These are phyloP conservation scores for Acanthamoeba culbertsoni DNA, from an alignment of 208 protist genomes.

Conservation along the genomic window DNA sequence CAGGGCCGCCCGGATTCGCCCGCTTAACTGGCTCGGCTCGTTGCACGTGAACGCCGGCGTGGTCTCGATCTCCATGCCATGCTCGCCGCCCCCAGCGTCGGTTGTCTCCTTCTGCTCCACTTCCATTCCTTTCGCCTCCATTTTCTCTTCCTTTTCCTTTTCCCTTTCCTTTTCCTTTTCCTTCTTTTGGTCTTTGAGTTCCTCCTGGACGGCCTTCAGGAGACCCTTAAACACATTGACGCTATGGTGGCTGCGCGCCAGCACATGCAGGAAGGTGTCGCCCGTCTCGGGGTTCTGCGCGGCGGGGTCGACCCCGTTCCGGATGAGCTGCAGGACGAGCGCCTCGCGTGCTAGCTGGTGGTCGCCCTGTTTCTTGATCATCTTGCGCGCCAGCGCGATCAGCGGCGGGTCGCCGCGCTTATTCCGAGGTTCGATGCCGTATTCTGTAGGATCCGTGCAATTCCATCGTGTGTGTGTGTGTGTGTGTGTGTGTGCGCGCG, in stretches of 20 bases:
- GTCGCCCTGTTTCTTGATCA: neutral
- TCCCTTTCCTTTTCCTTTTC: neutral
- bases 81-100: neutral
- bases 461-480: too few relatives aligned
- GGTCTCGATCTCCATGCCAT: neutral
- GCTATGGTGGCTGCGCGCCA: neutral
- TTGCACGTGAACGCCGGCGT: too few relatives aligned
- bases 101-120: neutral
- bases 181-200: neutral
- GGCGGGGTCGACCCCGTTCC: neutral
- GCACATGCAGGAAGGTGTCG: neutral
- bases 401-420: neutral
- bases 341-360: neutral
- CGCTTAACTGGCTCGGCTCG: neutral
- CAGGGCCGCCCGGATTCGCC: neutral
- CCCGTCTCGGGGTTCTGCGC: neutral
- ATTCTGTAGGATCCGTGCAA: too few relatives aligned
- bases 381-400: neutral
- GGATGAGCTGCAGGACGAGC: neutral
- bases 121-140: neutral
- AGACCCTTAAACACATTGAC: neutral
- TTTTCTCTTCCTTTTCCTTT: too few relatives aligned
- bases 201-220: neutral
- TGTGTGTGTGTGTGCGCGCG: too few relatives aligned
- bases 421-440: neutral